A percentile compares a stretch with the other conserved stretches of the same genome.
These are phyloP conservation scores for Elsinoe fawcettii DNA, from an alignment of 2,329 filamentous ascomycete species.

Conservation along the genomic window DNA sequence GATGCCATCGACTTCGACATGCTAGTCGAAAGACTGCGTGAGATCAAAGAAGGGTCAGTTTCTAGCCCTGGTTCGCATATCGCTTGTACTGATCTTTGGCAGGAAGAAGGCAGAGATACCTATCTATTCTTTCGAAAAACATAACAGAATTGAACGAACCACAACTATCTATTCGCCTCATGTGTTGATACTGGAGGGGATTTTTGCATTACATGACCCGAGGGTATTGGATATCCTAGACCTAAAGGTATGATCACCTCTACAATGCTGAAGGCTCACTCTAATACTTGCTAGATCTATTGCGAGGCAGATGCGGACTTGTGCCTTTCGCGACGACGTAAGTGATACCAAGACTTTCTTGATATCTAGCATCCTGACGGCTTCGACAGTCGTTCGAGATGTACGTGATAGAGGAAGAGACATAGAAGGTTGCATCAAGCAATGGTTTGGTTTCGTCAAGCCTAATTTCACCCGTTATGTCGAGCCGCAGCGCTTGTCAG, in stretches of 20 bases:
- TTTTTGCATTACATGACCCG: slow-evolving; percentile 85
- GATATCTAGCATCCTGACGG: neutral
- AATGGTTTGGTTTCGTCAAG: slow-evolving; percentile 95
- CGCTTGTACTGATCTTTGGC: slow-evolving; percentile 17
- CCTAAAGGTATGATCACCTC: slow-evolving; percentile 55
- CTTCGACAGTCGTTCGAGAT: slow-evolving; percentile 64
- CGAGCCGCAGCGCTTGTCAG: slow-evolving; percentile 80
- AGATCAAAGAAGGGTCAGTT: slow-evolving; percentile 80
- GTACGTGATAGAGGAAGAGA: slow-evolving; percentile 83
- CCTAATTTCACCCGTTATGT: slow-evolving; percentile 94
- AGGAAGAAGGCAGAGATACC: slow-evolving; percentile 87
- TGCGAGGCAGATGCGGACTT: slow-evolving; percentile 94
- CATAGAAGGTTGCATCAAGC: slow-evolving; percentile 92
- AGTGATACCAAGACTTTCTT: slow-evolving; percentile 50
- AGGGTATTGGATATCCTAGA: slow-evolving; percentile 81
- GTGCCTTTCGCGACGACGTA: slow-evolving; percentile 81
- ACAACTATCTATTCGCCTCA: slow-evolving; percentile 93
- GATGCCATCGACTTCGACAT: slow-evolving; percentile 92
- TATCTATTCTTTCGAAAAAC: slow-evolving; percentile 89
- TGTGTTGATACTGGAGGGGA: slow-evolving; percentile 90
- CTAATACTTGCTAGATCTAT: slow-evolving; percentile 58
- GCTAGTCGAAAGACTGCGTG: slow-evolving; percentile 67
- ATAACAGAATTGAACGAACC: slow-evolving; percentile 69
- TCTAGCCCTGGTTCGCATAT: neutral
- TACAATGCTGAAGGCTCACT: neutral